A percentile compares a stretch with the other conserved stretches of the same genome.
phyloP scores from a whole-genome alignment of 768 basidiomycete genomes.

The Tricholoma sp. region DNA sequence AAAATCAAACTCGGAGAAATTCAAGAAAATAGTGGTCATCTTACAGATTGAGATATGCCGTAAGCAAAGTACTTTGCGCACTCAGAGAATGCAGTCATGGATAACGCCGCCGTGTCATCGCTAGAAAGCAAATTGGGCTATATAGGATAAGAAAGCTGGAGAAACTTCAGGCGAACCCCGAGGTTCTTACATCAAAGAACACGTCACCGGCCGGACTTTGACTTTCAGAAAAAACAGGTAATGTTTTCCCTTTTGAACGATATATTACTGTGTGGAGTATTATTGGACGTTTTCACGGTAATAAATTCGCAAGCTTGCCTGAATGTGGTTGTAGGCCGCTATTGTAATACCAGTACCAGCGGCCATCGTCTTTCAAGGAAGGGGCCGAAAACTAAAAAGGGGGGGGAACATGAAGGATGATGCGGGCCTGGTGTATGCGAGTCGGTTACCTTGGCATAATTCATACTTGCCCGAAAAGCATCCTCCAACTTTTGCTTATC shows the following conservation, averaged over 20 bases:
- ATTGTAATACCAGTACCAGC: constrained; percentile 83
- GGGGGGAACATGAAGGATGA: neutral
- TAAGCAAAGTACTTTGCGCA: constrained; percentile 73
- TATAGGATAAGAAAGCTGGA: neutral
- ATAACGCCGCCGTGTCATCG: constrained; percentile 69
- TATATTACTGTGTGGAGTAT: constrained; percentile 44
- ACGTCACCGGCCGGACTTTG: constrained; percentile 52
- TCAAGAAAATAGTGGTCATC: constrained; percentile 3
- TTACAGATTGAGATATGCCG: constrained; percentile 65
- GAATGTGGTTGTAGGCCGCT: constrained; percentile 70
- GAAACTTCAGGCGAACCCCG: neutral
- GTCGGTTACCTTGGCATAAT: constrained; percentile 37
- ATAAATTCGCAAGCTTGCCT: constrained; percentile 27
- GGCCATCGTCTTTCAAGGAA: constrained; percentile 51
- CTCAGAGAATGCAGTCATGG: constrained; percentile 54
- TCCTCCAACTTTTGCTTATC: constrained; percentile 54
- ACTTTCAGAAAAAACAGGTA: constrained; percentile 50
- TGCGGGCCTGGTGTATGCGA: neutral
- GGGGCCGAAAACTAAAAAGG: constrained; percentile 57
- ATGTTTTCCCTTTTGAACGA: constrained; percentile 45
- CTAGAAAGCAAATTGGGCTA: constrained; percentile 66
- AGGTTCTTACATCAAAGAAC: constrained; percentile 66
- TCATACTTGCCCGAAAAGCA: constrained; percentile 42
- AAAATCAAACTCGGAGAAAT: neutral
- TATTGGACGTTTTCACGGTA: neutral